These are phyloP conservation scores for Eutrema yunnanense DNA, from an alignment of 345 rosid genomes.

Conservation along the genomic window DNA sequence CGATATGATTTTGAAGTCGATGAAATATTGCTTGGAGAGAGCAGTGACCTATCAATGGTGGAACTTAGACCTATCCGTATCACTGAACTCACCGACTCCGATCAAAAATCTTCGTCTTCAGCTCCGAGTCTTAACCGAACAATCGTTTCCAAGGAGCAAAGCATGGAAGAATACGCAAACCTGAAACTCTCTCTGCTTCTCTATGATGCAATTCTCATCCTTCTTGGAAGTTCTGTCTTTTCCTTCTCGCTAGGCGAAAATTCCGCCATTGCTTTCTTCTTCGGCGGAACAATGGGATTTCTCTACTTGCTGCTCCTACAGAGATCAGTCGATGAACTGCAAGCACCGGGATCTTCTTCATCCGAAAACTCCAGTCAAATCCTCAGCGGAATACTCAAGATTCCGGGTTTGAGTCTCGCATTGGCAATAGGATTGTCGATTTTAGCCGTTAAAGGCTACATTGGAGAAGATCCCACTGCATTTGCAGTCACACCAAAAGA, in stretches of 20 bases:
- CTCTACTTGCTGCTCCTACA: constrained; percentile 62
- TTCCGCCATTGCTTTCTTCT: constrained; percentile 56
- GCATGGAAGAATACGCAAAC: constrained; percentile 80
- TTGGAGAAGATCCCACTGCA: constrained; percentile 28
- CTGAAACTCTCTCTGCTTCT: constrained; percentile 67
- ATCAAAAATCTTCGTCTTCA: constrained; percentile 23
- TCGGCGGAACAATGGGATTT: constrained; percentile 70
- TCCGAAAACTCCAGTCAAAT: constrained; percentile 29
- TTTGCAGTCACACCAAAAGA: constrained; percentile 55
- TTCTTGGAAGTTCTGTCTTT: constrained; percentile 39
- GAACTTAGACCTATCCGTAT: constrained; percentile 52
- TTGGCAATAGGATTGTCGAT: constrained; percentile 41
- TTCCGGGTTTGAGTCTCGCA: constrained; percentile 41
- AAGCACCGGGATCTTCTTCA: constrained; percentile 31
- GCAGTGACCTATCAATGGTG: constrained; percentile 54
- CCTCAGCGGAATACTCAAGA: constrained; percentile 31
- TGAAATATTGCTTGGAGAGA: constrained; percentile 70
- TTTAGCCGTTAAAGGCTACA: constrained; percentile 36
- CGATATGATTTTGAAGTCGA: constrained; percentile 57
- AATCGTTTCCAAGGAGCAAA: constrained; percentile 48
- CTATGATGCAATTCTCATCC: constrained; percentile 38
- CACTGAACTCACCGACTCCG: constrained; percentile 36
- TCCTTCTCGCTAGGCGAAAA: constrained; percentile 41
- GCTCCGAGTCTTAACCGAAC: constrained; percentile 9
- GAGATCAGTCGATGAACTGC: constrained; percentile 66